Conservation (phyloP, 441 rosid species). For the Viola pubescens region DNA sequence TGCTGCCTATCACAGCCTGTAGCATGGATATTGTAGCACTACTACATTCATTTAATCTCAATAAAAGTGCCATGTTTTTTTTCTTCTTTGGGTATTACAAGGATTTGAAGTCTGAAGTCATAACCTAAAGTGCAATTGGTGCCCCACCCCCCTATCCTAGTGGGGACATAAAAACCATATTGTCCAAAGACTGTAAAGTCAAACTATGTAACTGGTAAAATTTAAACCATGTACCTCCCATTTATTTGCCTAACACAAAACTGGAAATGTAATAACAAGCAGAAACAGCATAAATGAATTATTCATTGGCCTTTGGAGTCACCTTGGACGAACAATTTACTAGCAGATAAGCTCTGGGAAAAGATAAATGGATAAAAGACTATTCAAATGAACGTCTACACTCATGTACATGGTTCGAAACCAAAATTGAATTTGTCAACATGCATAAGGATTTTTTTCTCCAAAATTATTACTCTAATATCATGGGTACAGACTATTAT, state of each 20-base stretch:
- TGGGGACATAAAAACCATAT: too few relatives aligned
- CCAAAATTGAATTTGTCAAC: background rate
- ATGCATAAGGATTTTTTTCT: background rate
- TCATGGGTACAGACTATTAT: background rate
- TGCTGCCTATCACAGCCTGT: background rate
- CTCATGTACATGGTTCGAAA: too few relatives aligned
- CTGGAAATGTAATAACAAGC: background rate
- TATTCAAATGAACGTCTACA: background rate
- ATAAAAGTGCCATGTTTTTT: background rate
- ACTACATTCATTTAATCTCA: background rate
- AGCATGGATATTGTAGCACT: constrained; percentile 3
- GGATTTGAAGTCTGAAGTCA: too few relatives aligned
- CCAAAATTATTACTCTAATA: background rate
- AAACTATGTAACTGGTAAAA: background rate
- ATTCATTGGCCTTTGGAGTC: background rate
- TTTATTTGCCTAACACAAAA: background rate
- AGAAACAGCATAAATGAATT: background rate
- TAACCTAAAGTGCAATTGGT: too few relatives aligned
- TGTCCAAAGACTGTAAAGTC: background rate
- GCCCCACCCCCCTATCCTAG: too few relatives aligned
- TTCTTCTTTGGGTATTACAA: background rate
- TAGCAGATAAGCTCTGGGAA: background rate
- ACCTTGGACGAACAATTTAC: background rate
- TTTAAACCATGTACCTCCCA: background rate
- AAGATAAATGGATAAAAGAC: background rate